Conservation (phyloP, 345 rosid genomes). For the Corchorus capsularis region DNA sequence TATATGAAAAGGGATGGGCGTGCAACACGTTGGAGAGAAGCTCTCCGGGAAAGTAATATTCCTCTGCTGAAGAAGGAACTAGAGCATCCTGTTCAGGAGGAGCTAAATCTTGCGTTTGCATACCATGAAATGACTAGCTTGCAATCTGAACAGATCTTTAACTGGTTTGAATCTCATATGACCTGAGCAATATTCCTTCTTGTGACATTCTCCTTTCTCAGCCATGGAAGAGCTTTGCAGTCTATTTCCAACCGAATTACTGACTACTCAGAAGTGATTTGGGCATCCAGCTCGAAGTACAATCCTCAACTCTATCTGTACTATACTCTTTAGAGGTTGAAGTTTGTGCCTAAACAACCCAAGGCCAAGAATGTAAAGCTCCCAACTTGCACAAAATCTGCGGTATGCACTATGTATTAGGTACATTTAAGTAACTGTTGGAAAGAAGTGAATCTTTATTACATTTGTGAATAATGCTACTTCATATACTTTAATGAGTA, state of each 20-base stretch:
- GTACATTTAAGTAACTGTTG: slow-evolving; percentile 6
- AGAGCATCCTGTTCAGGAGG: slow-evolving; percentile 79
- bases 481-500: background rate
- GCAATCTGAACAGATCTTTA: slow-evolving; percentile 77
- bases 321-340: background rate
- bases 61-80: slow-evolving; percentile 47
- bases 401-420: background rate
- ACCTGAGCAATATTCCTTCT: slow-evolving; percentile 26
- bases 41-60: slow-evolving; percentile 37
- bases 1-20: slow-evolving; percentile 83
- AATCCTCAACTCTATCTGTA: slow-evolving; percentile 1
- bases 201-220: background rate
- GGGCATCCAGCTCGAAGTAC: background rate
- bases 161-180: slow-evolving; percentile 91
- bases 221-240: slow-evolving; percentile 1
- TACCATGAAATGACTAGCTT: slow-evolving; percentile 93
- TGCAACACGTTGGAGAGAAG: slow-evolving; percentile 62
- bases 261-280: background rate
- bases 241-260: background rate
- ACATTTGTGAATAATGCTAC: background rate
- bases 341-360: background rate
- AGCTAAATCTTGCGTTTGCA: slow-evolving; percentile 90
- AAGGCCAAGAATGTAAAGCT: background rate
- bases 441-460: background rate
- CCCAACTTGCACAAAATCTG: background rate